These are phyloP conservation scores for Dendrobium nobile DNA, from an alignment of 106 monocot species.

Conservation along the genomic window DNA sequence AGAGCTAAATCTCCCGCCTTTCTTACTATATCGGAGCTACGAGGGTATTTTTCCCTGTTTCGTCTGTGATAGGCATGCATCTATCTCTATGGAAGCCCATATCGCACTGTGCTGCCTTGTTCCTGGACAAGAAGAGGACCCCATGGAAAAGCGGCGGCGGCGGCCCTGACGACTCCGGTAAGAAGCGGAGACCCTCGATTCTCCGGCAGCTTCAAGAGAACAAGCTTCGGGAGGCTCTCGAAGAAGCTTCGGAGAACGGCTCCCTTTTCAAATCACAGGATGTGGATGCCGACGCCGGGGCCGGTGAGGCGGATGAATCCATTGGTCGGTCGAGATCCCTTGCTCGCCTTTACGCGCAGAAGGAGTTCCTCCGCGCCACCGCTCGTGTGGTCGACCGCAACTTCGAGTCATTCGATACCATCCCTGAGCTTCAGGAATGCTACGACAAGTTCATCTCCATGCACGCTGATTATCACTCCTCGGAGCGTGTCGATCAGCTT, in stretches of 20 bases:
- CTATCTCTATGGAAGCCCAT: conserved; percentile 91
- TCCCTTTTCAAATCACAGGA: conserved; percentile 70
- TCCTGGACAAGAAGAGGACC: conserved; percentile 18
- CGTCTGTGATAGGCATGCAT: conserved; percentile 71
- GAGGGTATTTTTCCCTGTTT: conserved; percentile 32
- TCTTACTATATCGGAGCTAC: no score
- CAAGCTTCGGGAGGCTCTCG: conserved; percentile 80
- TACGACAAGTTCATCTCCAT: conserved; percentile 74
- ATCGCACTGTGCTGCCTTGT: conserved; percentile 59
- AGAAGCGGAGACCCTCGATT: conserved; percentile 27
- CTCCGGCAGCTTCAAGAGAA: conserved; percentile 71
- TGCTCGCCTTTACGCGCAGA: conserved; percentile 79
- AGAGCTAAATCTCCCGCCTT: no score
- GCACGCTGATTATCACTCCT: conserved; percentile 81
- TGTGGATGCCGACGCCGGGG: conserved; percentile 24
- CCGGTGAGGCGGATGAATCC: conserved; percentile 6
- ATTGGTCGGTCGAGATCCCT: conserved; percentile 74
- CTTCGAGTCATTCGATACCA: conserved; percentile 37
- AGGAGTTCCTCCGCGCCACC: conserved; percentile 87
- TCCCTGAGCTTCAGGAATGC: conserved; percentile 57
- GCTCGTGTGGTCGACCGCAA: conserved; percentile 66
- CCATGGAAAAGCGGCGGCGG: conserved; percentile 20
- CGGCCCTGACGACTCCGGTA: conserved; percentile 10
- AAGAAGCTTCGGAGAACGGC: conserved; percentile 91
- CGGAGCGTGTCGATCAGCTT: conserved; percentile 54